Base-by-base conservation (phyloP, 768 basidiomycete genomes). In the Auricularia sp. region DNA sequence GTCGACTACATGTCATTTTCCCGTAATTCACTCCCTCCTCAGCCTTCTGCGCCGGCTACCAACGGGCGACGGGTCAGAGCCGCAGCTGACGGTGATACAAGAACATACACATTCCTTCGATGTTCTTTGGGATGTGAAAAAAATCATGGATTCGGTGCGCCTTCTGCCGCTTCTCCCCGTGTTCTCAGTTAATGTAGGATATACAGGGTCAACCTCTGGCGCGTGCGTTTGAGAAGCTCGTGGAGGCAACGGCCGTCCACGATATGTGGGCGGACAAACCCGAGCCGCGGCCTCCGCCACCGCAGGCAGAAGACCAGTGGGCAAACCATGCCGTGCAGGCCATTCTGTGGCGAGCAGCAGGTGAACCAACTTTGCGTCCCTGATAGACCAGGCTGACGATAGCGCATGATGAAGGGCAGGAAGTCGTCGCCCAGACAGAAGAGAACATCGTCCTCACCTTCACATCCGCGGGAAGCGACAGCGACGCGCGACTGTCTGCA, bases 11-110 rank as follows among this genome's bases (percentile, higher is more conserved):
- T 61, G 63, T 16, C 7, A 13, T 58, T 39, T 65, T 29, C 63
- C 68, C 33, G 62, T 62, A 47, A 51, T 65, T 34, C 45, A 37
- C 61, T 62, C 62, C 44, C 42, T 62, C 39, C 65, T 47, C 68
- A 93, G 91, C 70, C 78, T 92, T 71, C 71, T 89, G 34, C 84
- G 90, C 74, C 87, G 92, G 16, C 77, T 92, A 29, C 87, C 88
- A 44, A 78, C 83, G 16, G 65, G 74, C 73, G 62, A 63, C 56
- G 58, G 76, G 77, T 64, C 75, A 79, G 21, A 78, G 68, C 85
- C 82, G 33, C 71, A 78, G 58, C 71, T 92, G 33, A 89, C 90
- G 69, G 86, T 89, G 74, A 81, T 91, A 11, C 89, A 92, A 70
- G 82, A 87, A 3, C 83, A 89, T 69, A 77, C 90, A 44, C 86